Evolutionary conservation across 2,329 filamentous ascomycete species (phyloP), one percentile per base, ranked within the genome.

Genomic region (Stachybotrys elegans): DNA sequence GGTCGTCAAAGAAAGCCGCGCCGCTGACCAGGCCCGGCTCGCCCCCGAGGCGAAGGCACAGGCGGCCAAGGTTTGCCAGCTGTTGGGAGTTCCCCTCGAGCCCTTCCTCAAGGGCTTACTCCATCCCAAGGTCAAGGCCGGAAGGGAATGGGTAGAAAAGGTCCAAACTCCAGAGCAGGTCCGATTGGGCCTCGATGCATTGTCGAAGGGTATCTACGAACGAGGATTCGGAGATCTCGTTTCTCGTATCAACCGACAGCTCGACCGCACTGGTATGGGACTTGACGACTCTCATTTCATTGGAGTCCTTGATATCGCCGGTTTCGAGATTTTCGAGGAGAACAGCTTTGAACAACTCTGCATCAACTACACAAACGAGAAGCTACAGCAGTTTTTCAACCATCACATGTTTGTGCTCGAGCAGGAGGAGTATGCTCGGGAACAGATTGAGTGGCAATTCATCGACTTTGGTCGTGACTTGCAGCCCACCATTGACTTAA

Each of bases 291-390:
- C 88, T 2, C 86, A 88, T 57, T 98, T 98, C 67, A 98, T 98
- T 53, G 93, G 93, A 43, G 93, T 98, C 8, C 83, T 98, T 34
- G 93, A 98, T 79, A 98, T 98, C 66, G 94, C 94, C 51, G 93
- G 93, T 48, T 98, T 98, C 66, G 93, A 98, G 61, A 98, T 98
- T 47, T 98, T 98, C 57, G 91, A 98, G 55, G 81, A 88, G 58
- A 98, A 98, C 71, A 96, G 92, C 71, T 98, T 98, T 58, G 93
- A 98, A 64, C 93, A 98, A 65, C 78, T 98, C 6, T 98, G 93
- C 72, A 98, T 98, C 76, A 98, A 98, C 68, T 98, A 98, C 68
- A 97, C 94, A 49, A 98, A 98, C 67, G 93, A 98, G 66, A 98
- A 96, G 65, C 80, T 98, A 6, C 93, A 98, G 60, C 93, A 98